phyloP scores from a whole-genome alignment of 768 basidiomycete genomes.

The Leccinum rimulosum region DNA sequence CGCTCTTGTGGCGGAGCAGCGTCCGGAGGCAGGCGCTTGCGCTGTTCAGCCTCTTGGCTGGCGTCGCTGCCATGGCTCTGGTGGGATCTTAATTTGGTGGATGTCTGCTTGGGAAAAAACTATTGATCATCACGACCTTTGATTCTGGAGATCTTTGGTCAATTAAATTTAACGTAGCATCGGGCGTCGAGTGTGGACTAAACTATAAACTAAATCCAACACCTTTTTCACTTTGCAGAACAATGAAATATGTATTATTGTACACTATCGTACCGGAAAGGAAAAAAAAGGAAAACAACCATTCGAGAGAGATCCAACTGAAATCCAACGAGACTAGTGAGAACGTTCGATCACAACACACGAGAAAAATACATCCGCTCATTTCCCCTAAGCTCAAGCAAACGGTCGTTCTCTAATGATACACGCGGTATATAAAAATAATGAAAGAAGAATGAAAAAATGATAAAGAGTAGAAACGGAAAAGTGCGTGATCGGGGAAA shows the following conservation, averaged over 20 bases:
- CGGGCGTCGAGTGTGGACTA: background rate
- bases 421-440: background rate
- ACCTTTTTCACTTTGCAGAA: slow-evolving; percentile 5
- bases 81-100: slow-evolving; percentile 36
- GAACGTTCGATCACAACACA: background rate
- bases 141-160: background rate
- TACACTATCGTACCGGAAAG: slow-evolving; percentile 1
- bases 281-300: background rate
- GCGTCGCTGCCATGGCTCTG: slow-evolving; percentile 62
- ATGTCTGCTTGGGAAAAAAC: background rate
- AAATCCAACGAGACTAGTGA: background rate
- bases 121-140: too few species aligned
- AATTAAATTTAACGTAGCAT: background rate
- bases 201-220: background rate
- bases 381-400: slow-evolving; percentile 1
- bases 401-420: background rate
- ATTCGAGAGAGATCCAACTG: background rate
- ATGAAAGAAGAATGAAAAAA: background rate
- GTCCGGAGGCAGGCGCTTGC: slow-evolving; percentile 49
- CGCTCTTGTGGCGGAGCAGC: slow-evolving; percentile 40
- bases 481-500: background rate
- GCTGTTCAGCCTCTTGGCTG: slow-evolving; percentile 57
- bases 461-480: background rate
- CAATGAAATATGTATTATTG: background rate
- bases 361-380: slow-evolving; percentile 6